Evolutionary conservation across 202 grass and related monocot genomes (phyloP).

Genomic region (Carex sylvatica): DNA sequence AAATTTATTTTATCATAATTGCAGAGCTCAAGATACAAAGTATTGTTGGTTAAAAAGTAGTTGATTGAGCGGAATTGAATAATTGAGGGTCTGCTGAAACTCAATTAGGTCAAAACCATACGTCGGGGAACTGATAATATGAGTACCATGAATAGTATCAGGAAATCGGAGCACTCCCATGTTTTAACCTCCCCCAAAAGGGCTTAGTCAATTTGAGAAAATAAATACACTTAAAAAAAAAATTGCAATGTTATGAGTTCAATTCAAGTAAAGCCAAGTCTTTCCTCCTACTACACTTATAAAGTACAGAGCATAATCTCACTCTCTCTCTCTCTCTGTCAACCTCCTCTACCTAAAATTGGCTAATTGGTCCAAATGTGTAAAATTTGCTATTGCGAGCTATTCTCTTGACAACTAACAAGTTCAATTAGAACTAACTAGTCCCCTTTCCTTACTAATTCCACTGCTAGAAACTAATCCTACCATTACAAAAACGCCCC

Average conservation of each 20-base stretch:
- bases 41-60: not conserved
- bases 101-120: not conserved
- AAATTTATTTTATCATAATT: not conserved
- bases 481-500: not conserved
- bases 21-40: not conserved
- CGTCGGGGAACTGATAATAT: not conserved
- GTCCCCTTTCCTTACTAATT: not conserved
- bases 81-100: not conserved
- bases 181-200: not conserved
- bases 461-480: not conserved
- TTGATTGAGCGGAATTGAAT: not conserved
- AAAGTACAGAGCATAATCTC: not conserved
- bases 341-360: conserved; percentile 1
- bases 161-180: not conserved
- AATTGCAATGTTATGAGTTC: not conserved
- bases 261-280: not conserved
- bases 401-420: not conserved
- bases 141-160: not conserved
- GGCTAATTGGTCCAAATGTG: not conserved
- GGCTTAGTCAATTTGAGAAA: not conserved
- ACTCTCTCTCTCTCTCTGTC: not conserved
- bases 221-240: not conserved
- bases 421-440: conserved; percentile 18
- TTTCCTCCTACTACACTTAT: not conserved
- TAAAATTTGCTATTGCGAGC: not conserved